Conservation (phyloP, 805 yeast species). For the Starmera caribaea region DNA sequence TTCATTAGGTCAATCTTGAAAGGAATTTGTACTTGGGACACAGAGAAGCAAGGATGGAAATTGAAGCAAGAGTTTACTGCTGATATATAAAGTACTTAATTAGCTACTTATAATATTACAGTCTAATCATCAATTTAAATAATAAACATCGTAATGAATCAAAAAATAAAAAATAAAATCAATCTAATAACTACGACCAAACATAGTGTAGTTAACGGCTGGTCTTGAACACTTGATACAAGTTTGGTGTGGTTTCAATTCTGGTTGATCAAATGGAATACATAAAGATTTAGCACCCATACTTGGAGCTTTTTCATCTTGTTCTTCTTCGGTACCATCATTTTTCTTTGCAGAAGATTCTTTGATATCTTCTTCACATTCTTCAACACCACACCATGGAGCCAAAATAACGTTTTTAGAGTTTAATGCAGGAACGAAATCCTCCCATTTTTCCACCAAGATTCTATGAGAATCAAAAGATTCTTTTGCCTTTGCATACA, state of each 20-base stretch:
- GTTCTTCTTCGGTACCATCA: constrained; percentile 77
- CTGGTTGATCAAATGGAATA: constrained; percentile 91
- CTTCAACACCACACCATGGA: constrained; percentile 96
- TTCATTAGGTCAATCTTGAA: constrained; percentile 59
- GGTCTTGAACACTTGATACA: constrained; percentile 77
- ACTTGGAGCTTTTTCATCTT: constrained; percentile 92
- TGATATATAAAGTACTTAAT: not conserved
- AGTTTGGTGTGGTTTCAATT: constrained; percentile 64
- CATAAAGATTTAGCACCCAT: constrained; percentile 99
- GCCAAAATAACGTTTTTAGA: constrained; percentile 82
- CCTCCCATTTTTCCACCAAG: constrained; percentile 74
- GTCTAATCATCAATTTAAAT: not conserved
- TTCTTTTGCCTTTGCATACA: constrained; percentile 72
- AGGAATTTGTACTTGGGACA: constrained; percentile 61
- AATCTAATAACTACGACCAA: constrained; percentile 91
- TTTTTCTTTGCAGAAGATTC: constrained; percentile 72
- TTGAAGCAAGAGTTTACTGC: constrained; percentile 42
- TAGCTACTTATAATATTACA: no score
- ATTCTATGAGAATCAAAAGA: constrained; percentile 80
- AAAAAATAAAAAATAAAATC: not conserved
- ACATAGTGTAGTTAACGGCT: constrained; percentile 85
- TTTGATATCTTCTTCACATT: constrained; percentile 96
- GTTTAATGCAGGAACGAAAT: constrained; percentile 88
- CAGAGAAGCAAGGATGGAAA: constrained; percentile 50
- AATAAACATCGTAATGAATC: constrained; percentile 2